Base-by-base conservation (phyloP, 2,329 filamentous ascomycete genomes). In the Monilinia vaccinii-corymbosi region DNA sequence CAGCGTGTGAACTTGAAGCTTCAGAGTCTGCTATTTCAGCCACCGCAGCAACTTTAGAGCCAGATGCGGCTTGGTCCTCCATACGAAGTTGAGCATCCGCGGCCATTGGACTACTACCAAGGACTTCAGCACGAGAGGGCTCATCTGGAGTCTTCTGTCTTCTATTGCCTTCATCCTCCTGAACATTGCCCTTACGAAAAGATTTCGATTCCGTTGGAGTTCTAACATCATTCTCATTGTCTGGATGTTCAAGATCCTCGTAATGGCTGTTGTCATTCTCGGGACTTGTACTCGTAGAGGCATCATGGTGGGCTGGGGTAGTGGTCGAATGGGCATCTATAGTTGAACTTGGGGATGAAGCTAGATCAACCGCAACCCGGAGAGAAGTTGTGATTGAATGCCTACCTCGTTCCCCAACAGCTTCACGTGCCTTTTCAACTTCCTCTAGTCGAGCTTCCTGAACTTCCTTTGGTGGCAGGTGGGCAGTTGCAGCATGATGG, bases 221-320 rank as follows among this genome's bases (percentile, higher is more conserved):
- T 64, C 66, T 73, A 69, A 44, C 71, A 48, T 77, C 78, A 56
- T 73, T 71, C 38, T 75, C 75, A 67, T 78, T 75, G 25, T 79
- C 77, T 23, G 60, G 64, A n/a, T 74, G 74, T 38, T 84, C 78
- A 4, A 71, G 68, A 18, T 77, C 72, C 65, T 77, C 72, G 65
- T 81, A 82, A 47, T 81, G 79, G 51, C 81, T 77, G 21, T 78
- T 79, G 52, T 91, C 87, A 58, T 87, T 82, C 58, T 88, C 87
- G 1, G 87, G 85, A 66, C 87, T 91, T 1, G 88, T 91, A 65
- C 87, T 85, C 1, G 87, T 83, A 1, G 88, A 91, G 8, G 79
- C 81, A 63, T 87, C 82, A 62, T 85, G 81, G 44, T 85, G 79
- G 40, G 80, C 81, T 1, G 89, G 87, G 0, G 89, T 94, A 25